A percentile compares a stretch with the other conserved stretches of the same genome.
phyloP scores from a whole-genome alignment of 2,329 filamentous ascomycete species.

The Elsinoe arachidis region DNA sequence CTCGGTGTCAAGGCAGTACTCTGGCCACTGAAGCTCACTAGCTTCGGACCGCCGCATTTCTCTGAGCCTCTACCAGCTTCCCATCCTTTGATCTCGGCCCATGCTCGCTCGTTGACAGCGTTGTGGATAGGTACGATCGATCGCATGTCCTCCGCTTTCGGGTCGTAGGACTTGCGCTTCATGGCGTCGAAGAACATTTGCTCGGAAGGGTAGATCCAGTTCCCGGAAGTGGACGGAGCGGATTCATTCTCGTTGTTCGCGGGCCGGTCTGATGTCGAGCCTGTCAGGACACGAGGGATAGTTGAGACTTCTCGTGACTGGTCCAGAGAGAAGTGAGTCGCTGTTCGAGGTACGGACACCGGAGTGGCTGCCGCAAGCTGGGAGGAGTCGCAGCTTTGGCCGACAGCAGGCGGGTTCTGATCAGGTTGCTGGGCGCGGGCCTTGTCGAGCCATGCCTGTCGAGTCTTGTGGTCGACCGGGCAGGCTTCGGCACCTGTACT shows the following conservation, averaged over 20 bases:
- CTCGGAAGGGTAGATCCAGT: constrained; percentile 96
- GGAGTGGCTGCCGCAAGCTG: constrained; percentile 20
- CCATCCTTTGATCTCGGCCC: constrained; percentile 86
- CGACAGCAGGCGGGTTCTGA: constrained; percentile 15
- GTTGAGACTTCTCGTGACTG: constrained; percentile 66
- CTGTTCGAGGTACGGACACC: constrained; percentile 25
- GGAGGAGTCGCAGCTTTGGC: constrained; percentile 31
- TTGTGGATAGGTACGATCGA: constrained; percentile 96
- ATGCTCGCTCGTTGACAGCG: constrained; percentile 93
- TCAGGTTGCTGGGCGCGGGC: constrained; percentile 28
- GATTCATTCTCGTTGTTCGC: constrained; percentile 75
- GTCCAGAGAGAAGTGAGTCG: constrained; percentile 40
- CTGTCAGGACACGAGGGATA: constrained; percentile 48
- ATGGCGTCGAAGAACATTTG: constrained; percentile 98
- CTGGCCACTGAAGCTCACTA: constrained; percentile 74
- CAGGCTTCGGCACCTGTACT: constrained; percentile 38
- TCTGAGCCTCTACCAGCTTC: constrained; percentile 57
- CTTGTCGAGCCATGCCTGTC: constrained; percentile 72
- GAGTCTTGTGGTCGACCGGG: constrained; percentile 83
- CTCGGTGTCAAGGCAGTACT: constrained; percentile 61
- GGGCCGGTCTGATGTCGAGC: constrained; percentile 28
- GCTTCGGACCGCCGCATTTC: constrained; percentile 65
- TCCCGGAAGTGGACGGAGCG: constrained; percentile 59
- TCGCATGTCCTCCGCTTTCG: constrained; percentile 66
- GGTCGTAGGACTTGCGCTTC: constrained; percentile 77